These are phyloP conservation scores for Pseudocercospora fijiensis DNA, from an alignment of 2,329 filamentous ascomycete genomes.

Conservation along the genomic window DNA sequence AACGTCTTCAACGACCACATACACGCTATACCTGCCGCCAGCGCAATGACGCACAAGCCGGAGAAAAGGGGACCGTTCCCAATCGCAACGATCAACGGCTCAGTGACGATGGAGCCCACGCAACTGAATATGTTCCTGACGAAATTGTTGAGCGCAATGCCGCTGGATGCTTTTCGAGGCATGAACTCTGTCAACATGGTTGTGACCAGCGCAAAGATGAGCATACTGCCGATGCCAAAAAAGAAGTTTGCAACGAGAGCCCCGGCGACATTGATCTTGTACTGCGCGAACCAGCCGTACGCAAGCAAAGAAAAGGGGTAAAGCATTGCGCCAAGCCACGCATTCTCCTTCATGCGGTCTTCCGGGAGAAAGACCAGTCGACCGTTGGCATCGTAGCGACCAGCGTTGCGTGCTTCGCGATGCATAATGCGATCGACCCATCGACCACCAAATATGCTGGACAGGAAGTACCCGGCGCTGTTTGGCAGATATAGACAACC, in stretches of 20 bases:
- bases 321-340: constrained; percentile 69
- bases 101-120: constrained; percentile 66
- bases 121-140: constrained; percentile 75
- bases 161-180: constrained; percentile 66
- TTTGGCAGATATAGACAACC: constrained; percentile 76
- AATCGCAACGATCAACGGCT: constrained; percentile 68
- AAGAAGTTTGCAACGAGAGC: constrained; percentile 41
- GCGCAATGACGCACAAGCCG: constrained; percentile 40
- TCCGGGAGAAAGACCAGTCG: constrained; percentile 69
- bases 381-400: constrained; percentile 66
- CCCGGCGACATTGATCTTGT: constrained; percentile 49
- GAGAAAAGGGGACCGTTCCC: constrained; percentile 78
- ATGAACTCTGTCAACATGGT: constrained; percentile 88
- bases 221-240: constrained; percentile 76
- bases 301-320: constrained; percentile 70
- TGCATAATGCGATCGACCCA: constrained; percentile 84
- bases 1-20: constrained; percentile 40
- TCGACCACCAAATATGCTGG: constrained; percentile 67
- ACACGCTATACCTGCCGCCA: constrained; percentile 30
- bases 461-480: constrained; percentile 68
- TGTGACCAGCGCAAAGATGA: constrained; percentile 69
- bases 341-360: constrained; percentile 80
- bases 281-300: constrained; percentile 73
- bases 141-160: constrained; percentile 80
- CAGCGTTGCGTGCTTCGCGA: constrained; percentile 67